Conservation (phyloP, 2,329 filamentous ascomycete species). For the Parascedosporium putredinis region DNA sequence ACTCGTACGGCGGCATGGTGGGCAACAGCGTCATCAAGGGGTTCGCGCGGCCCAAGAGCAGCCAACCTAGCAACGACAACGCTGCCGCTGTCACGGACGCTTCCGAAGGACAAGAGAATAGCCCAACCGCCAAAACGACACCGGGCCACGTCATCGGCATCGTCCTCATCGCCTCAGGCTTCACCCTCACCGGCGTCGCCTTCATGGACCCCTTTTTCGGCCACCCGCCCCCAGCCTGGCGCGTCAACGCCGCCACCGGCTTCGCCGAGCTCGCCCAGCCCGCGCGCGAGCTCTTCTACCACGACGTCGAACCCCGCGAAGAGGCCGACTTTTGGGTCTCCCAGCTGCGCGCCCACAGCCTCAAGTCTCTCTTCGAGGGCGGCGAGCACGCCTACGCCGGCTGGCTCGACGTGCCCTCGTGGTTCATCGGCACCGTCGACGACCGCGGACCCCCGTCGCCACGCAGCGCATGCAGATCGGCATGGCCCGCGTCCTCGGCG, state of each 20-base stretch:
- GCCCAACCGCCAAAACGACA: not conserved
- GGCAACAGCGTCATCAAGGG: constrained; percentile 34
- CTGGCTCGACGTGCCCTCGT: constrained; percentile 35
- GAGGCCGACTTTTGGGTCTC: constrained; percentile 32
- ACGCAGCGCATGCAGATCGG: constrained; percentile 27
- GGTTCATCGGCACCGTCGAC: constrained; percentile 33
- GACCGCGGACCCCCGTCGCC: constrained; percentile 29
- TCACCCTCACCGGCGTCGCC: constrained; percentile 22
- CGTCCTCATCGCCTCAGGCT: constrained; percentile 34
- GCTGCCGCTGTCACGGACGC: not conserved
- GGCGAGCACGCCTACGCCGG: constrained; percentile 32
- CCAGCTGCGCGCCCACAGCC: constrained; percentile 28
- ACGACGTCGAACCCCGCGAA: constrained; percentile 33
- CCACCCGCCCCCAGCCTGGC: constrained; percentile 30
- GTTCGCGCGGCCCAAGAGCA: constrained; percentile 19
- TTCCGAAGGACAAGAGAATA: not conserved
- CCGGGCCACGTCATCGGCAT: constrained; percentile 31
- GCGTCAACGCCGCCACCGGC: constrained; percentile 27
- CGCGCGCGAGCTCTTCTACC: constrained; percentile 34
- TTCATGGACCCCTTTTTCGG: constrained; percentile 32
- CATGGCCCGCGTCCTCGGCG: constrained; percentile 27
- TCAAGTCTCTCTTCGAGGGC: constrained; percentile 34
- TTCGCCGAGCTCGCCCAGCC: constrained; percentile 27
- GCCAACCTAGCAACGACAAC: not conserved
- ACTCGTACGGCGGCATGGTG: constrained; percentile 39